Evolutionary conservation across 345 rosid species (phyloP), one percentile per base, ranked within the genome.

Genomic region (Syzygium grande): DNA sequence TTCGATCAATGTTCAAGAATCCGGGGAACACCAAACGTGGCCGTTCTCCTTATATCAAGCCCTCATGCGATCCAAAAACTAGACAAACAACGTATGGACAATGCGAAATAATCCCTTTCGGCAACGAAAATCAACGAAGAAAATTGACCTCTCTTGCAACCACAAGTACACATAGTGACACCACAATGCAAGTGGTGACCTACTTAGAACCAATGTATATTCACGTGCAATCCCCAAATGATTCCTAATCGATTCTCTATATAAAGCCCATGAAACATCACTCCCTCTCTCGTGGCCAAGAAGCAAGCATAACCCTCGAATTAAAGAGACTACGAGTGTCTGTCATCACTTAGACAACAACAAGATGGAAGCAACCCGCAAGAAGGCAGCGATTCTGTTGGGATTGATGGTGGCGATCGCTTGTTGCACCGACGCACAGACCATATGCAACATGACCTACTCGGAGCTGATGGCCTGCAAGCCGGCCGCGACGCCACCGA

Each of bases 401-500:
- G 49, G 4, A 10, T 38, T 89, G 58, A 5, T 90, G 43, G 30
- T 85, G 8, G 88, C 73, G 41, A 51, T 90, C 43, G 90, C 87
- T 34, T 78, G 86, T 52, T 52, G 88, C 51, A 19, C 86, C 58
- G 15, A 87, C 51, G 93, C 89, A 5, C 95, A 94, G 80, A 89
- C 84, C 65, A 86, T 94, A 8, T 94, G 96, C 89, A 92, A 92
- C 65, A 84, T 93, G 22, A 84, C 90, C 2, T 27, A 73, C 55
- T 65, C 91, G 1, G 93, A 92, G 3, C 52, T 93, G 27, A 91
- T 90, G 93, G 86, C 90, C 3, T 94, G 96, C 91, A 92, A 68
- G 91, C 92, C 93, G 0, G 55, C 94, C 0, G 93, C 93, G 38
- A 92, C 94, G 4, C 93, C 90, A 2, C 96, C 95, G 0, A 91